These are phyloP conservation scores for Murraya koenigii DNA, from an alignment of 345 rosid species.

Conservation along the genomic window DNA sequence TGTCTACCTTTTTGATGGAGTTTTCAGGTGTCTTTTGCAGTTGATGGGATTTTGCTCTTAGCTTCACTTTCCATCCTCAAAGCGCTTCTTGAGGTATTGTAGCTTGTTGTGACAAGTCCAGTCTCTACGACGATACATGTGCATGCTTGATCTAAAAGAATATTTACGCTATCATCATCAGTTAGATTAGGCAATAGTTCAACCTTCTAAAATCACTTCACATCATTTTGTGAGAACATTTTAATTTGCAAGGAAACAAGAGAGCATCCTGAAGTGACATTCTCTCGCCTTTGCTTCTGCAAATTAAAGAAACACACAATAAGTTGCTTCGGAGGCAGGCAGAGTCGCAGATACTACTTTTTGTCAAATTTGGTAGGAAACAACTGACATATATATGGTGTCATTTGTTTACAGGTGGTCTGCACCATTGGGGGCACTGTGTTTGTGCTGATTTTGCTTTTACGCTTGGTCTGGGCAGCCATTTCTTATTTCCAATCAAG, in stretches of 20 bases:
- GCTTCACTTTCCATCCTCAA: constrained; percentile 61
- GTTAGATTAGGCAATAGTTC: not conserved
- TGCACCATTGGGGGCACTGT: constrained; percentile 76
- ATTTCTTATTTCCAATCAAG: constrained; percentile 55
- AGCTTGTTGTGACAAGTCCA: constrained; percentile 2
- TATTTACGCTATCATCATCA: not conserved
- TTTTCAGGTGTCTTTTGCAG: constrained; percentile 71
- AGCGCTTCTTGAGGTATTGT: constrained; percentile 71
- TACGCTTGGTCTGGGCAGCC: constrained; percentile 65
- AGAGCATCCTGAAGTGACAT: not conserved
- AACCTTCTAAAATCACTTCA: not conserved
- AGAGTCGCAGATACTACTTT: not conserved
- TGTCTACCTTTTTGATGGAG: not conserved
- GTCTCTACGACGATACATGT: not conserved
- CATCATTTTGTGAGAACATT: not conserved
- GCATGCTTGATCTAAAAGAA: not conserved
- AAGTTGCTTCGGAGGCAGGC: not conserved
- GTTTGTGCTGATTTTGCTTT: constrained; percentile 51
- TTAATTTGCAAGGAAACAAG: not conserved
- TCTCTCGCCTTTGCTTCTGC: not conserved
- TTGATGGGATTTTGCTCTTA: constrained; percentile 72
- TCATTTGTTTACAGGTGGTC: constrained; percentile 44
- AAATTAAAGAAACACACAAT: not conserved
- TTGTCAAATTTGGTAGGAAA: not conserved
- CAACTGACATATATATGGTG: not conserved